Conservation (phyloP, 2,329 filamentous ascomycete species). For the Ascochyta lentis region DNA sequence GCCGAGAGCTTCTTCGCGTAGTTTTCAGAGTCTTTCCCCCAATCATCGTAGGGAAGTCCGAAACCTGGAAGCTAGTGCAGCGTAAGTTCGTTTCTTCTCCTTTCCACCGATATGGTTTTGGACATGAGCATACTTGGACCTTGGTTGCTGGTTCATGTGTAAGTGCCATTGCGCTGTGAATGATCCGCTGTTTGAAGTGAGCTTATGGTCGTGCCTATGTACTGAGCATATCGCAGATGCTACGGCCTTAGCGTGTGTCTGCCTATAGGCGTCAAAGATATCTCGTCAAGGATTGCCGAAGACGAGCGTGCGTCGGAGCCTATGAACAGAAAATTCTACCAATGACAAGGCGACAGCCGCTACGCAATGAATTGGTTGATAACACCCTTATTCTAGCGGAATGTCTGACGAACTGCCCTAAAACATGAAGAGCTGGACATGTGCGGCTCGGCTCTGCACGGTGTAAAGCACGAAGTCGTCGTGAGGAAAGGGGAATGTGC, state of each 20-base stretch:
- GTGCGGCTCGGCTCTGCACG: too few species aligned
- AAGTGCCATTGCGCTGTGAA: not conserved
- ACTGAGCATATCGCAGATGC: not conserved
- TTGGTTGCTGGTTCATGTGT: not conserved
- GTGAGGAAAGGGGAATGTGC: not conserved
- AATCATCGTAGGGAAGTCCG: slow-evolving; percentile 4
- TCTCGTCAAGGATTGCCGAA: not conserved
- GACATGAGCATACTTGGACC: not conserved
- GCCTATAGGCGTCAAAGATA: not conserved
- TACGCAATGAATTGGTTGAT: not conserved
- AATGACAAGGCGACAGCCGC: not conserved
- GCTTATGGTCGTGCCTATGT: not conserved
- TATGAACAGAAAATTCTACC: not conserved
- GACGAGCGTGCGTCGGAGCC: not conserved
- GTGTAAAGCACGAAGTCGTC: not conserved
- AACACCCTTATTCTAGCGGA: not conserved
- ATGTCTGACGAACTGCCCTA: not conserved
- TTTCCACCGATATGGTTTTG: not conserved
- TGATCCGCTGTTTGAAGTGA: not conserved
- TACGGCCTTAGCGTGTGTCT: not conserved
- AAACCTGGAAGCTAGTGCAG: slow-evolving; percentile 10
- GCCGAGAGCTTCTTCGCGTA: slow-evolving; percentile 5
- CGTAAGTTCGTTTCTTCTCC: slow-evolving; percentile 38
- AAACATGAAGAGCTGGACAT: too few species aligned
- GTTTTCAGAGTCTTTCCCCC: not conserved